Conservation (phyloP, 164 flowering plant genomes). For the Nelumbo lutea region DNA sequence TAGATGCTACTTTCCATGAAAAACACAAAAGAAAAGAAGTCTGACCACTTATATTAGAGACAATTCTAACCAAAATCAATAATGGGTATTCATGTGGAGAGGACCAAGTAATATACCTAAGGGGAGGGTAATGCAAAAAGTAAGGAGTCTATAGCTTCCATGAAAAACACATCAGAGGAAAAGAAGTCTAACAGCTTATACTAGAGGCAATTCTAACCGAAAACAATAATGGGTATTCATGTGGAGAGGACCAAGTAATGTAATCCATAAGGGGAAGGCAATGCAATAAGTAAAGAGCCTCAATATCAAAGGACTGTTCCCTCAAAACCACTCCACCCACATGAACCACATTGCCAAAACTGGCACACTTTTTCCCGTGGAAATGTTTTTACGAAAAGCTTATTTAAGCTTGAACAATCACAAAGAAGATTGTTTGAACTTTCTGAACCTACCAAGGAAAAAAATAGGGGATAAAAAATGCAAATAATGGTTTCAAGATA, state of each 20-base stretch:
- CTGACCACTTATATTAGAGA: background rate
- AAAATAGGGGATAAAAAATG: background rate
- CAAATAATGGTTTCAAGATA: background rate
- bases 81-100: background rate
- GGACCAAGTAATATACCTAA: background rate
- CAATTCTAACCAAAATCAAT: background rate
- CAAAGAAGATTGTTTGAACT: background rate
- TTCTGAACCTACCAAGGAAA: background rate
- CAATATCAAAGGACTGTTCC: background rate
- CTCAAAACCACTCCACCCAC: background rate
- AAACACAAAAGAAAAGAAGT: background rate
- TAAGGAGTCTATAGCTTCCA: too few species aligned
- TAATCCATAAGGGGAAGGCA: background rate
- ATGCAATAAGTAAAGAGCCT: background rate
- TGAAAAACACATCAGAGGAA: background rate
- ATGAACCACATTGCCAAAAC: background rate
- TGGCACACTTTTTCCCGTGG: background rate
- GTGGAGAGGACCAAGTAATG: background rate
- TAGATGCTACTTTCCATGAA: too few species aligned
- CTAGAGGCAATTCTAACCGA: background rate
- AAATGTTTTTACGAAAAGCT: background rate
- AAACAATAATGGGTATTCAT: background rate
- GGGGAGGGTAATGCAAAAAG: background rate
- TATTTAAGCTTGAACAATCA: background rate
- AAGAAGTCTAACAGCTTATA: background rate